Evolutionary conservation across 148 eudicot genomes (phyloP), one percentile per base, ranked within the genome.

Genomic region (Nepenthes mirabilis): DNA sequence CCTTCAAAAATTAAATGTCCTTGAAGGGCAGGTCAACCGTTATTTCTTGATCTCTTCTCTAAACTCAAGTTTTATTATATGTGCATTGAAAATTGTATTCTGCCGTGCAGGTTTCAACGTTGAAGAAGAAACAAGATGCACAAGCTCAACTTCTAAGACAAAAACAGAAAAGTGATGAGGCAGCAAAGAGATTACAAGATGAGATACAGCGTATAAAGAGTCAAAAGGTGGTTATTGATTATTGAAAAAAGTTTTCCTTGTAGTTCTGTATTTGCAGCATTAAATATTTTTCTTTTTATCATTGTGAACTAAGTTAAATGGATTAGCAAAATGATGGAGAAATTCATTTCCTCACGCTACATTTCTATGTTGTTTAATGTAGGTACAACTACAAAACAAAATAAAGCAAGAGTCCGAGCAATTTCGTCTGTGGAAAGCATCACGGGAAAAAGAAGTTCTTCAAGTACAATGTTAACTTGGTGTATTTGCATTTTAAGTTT

Each of bases 321-420:
- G 40, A 8, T 37, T 43, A 8, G 36, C 11, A 14, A 10, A 34
- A 11, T 14, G 33, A 0, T 36, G 23, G 43, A 58, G 11, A 13
- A n/a, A 37, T 14, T 3, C 32, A 9, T 6, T 61, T 61, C 48
- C 55, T 61, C 40, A 59, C 54, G 59, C 0, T 13, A 58, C 11
- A 37, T 62, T 61, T 37, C 35, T 40, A 11, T 35, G 14, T 48
- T 40, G 2, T 62, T 37, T 34, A 32, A 14, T 47, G 50, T 71
- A 93, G 99, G 99, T 94, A 70, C 91, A 86, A 82, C 71, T 94
- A 35, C 99, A 94, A 75, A 84, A 89, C 70, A 94, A 94, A 72
- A 89, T 94, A 13, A 94, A 94, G 76, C 99, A 86, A 68, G 99
- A 94, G 70, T 94, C 99, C 40, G 99, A 94, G 62, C 99, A 94